Base-by-base conservation (phyloP, 2,329 filamentous ascomycete genomes). In the Fusarium burgessii region DNA sequence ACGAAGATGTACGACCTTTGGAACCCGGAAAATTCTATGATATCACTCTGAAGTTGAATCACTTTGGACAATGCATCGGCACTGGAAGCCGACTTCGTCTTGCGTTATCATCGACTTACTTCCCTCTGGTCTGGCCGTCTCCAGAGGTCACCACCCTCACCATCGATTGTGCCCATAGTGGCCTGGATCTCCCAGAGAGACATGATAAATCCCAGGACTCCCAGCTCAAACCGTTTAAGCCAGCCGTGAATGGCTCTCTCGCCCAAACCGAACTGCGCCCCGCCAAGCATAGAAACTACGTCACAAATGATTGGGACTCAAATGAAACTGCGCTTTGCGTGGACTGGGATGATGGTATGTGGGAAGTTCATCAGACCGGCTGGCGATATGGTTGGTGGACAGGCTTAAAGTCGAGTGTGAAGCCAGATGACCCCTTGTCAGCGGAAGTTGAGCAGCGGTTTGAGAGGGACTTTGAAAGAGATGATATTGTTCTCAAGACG, bases 41-140 rank as follows among this genome's bases (percentile, higher is more conserved):
- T 0, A 1, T 61, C 5, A 29, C 45, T 0, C 33, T 62, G 0
- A 62, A 62, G 5, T 2, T 62, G 25, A 51, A 61, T 4, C 56
- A 62, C 18, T 62, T 61, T 23, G 60, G 60, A 0, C 45, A 62
- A 6, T n/a, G 56, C 1, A 61, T 62, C 9, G 40, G 60, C 9
- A 1, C 18, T n/a, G 38, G 60, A 13, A 61, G 56, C 12, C 56
- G 56, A 1, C 25, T 62, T 5, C 60, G 60, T 1, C 33, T 62
- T 33, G 60, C 60, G 2, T 4, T 62, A 5, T 62, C 60, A 1
- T 52, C 60, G 0, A 52, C 60, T 2, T 62, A 61, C 20, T 62
- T 62, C 25, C 60, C 60, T 17, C 20, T 62, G 18, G 45, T 61
- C 14, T 62, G 60, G 60, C 56, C 60, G 18, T 62, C 60, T 17